Evolutionary conservation across 768 basidiomycete genomes (phyloP).

Genomic region (Hericium erinaceus): DNA sequence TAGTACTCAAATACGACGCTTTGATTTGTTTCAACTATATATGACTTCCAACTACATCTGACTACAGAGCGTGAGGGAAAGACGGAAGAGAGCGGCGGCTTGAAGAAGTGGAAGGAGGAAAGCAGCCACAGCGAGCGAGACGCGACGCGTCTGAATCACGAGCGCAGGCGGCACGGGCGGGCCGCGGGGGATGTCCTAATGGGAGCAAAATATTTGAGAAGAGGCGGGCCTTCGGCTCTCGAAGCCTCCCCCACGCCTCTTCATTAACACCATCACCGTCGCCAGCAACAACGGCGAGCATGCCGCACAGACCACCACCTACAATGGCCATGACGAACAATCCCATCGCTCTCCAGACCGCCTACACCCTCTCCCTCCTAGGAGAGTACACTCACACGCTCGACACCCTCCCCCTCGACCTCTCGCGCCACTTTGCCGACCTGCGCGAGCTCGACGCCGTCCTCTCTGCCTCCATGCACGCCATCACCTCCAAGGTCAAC

Average conservation of each 20-base stretch:
- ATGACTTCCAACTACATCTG: too few relatives aligned
- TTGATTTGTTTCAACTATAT: too few relatives aligned
- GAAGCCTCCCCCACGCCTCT: too few relatives aligned
- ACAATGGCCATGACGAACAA: slow-evolving; percentile 15
- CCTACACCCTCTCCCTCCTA: slow-evolving; percentile 62
- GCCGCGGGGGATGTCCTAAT: too few relatives aligned
- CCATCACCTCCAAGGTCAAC: slow-evolving; percentile 74
- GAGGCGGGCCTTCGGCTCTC: neutral
- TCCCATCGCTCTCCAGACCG: slow-evolving; percentile 25
- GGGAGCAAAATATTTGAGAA: neutral
- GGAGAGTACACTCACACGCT: slow-evolving; percentile 86
- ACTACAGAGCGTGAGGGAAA: too few relatives aligned
- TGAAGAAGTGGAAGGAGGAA: too few relatives aligned
- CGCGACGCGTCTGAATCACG: neutral
- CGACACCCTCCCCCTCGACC: slow-evolving; percentile 87
- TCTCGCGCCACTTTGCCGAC: slow-evolving; percentile 92
- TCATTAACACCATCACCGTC: too few relatives aligned
- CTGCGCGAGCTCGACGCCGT: slow-evolving; percentile 98
- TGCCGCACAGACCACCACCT: neutral
- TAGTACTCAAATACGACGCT: too few relatives aligned
- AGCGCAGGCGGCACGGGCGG: neutral
- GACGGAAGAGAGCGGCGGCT: too few relatives aligned
- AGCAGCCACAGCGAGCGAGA: neutral
- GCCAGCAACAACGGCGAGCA: neutral
- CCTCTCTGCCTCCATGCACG: slow-evolving; percentile 76